Evolutionary conservation across 164 flowering plant genomes (phyloP).

Genomic region (Pachysandra terminalis): DNA sequence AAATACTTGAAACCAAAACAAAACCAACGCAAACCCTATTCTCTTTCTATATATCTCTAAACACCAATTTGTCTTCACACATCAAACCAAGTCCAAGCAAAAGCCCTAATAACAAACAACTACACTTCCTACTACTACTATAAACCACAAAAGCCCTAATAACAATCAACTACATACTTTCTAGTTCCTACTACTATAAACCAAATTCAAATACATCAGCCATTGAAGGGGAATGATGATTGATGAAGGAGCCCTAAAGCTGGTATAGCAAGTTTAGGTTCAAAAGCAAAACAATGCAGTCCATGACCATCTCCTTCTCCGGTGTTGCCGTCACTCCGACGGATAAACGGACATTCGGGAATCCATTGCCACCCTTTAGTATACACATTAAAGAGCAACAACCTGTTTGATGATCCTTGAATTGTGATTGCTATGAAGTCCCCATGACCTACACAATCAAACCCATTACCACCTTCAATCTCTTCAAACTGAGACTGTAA

Average conservation of each 20-base stretch:
- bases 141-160: background rate
- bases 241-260: conserved; percentile 63
- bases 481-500: conserved; percentile 60
- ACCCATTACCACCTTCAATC: conserved; percentile 59
- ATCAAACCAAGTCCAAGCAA: background rate
- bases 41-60: background rate
- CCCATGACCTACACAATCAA: conserved; percentile 73
- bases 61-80: background rate
- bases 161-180: background rate
- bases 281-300: conserved; percentile 70
- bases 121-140: too few species aligned
- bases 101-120: background rate
- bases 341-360: conserved; percentile 46
- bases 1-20: too few species aligned
- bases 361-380: conserved; percentile 80
- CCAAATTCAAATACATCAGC: conserved; percentile 8
- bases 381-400: conserved; percentile 54
- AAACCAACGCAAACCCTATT: background rate
- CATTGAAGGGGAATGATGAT: conserved; percentile 37
- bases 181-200: background rate
- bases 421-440: conserved; percentile 55
- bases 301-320: conserved; percentile 19
- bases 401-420: conserved; percentile 38
- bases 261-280: conserved; percentile 71
- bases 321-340: background rate